These are phyloP conservation scores for Taphrina communis DNA, from an alignment of 1,139 yeast genomes.

Conservation along the genomic window DNA sequence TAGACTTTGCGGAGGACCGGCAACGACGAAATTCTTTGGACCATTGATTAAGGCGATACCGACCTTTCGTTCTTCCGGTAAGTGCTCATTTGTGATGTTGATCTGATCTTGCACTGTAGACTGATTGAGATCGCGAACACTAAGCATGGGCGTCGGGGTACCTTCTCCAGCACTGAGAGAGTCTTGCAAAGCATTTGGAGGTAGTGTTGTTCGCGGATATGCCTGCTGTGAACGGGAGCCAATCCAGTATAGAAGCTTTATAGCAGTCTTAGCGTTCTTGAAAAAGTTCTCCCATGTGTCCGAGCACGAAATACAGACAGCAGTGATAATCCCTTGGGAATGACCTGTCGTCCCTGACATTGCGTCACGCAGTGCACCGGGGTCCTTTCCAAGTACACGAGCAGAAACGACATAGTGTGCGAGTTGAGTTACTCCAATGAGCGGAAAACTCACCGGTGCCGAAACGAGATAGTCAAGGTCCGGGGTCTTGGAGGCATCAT, in stretches of 20 bases:
- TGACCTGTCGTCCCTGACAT: constrained; percentile 94
- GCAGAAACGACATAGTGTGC: constrained; percentile 91
- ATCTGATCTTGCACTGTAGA: constrained; percentile 80
- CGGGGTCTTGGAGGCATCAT: constrained; percentile 83
- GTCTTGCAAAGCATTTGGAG: constrained; percentile 93
- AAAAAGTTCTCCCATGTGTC: constrained; percentile 84
- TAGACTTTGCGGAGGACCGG: constrained; percentile 98
- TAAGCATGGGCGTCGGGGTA: constrained; percentile 95
- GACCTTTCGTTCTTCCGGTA: constrained; percentile 89
- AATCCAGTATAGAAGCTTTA: constrained; percentile 84
- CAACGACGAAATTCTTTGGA: constrained; percentile 90
- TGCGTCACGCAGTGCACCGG: constrained; percentile 79
- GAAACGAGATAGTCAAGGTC: constrained; percentile 84
- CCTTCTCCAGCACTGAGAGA: constrained; percentile 95
- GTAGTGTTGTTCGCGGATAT: constrained; percentile 91
- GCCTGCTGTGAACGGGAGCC: constrained; percentile 90
- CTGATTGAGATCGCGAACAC: constrained; percentile 82
- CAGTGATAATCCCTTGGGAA: constrained; percentile 95
- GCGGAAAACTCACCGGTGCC: constrained; percentile 94
- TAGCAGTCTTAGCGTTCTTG: constrained; percentile 73
- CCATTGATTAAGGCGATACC: constrained; percentile 91
- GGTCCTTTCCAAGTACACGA: constrained; percentile 80
- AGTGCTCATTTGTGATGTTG: constrained; percentile 86
- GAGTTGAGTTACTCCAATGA: constrained; percentile 92
- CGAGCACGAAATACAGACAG: constrained; percentile 86